These are phyloP conservation scores for Populus hybrid DNA, from an alignment of 441 rosid species.

Conservation along the genomic window DNA sequence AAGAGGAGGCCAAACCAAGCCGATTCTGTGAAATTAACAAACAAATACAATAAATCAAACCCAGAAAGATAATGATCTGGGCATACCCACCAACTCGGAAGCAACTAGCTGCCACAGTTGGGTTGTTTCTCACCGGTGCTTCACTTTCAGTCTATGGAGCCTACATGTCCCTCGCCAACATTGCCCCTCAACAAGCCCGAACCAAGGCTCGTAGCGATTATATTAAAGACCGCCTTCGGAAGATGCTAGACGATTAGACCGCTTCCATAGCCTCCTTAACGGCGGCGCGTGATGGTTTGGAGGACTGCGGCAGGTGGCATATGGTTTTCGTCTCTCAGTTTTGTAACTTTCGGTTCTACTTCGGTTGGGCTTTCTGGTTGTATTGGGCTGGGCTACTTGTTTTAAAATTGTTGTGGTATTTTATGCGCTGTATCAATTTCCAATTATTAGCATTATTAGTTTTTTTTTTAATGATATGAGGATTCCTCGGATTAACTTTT, in stretches of 20 bases:
- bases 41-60: not conserved
- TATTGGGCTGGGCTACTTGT: not conserved
- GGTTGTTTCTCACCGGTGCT: constrained; percentile 41
- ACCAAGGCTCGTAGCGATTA: constrained; percentile 57
- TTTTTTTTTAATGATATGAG: too few relatives aligned
- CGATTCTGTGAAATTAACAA: not conserved
- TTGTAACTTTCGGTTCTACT: not conserved
- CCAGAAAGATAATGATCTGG: constrained; percentile 45
- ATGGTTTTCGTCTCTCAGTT: not conserved
- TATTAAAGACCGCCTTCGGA: constrained; percentile 52
- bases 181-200: constrained; percentile 72
- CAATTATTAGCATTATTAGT: too few relatives aligned
- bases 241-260: constrained; percentile 33
- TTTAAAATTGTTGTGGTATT: too few relatives aligned
- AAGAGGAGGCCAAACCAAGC: too few relatives aligned
- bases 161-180: constrained; percentile 53
- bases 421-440: too few relatives aligned
- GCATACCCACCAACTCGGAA: constrained; percentile 65
- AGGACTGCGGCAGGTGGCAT: not conserved
- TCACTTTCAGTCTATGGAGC: constrained; percentile 54
- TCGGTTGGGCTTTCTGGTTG: not conserved
- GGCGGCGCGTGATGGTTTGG: not conserved
- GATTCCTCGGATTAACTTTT: too few relatives aligned
- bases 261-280: not conserved
- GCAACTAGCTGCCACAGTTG: constrained; percentile 50